Conservation (phyloP, 371 early-diverging fungal species). For the Paraphysoderma sedebokerense region DNA sequence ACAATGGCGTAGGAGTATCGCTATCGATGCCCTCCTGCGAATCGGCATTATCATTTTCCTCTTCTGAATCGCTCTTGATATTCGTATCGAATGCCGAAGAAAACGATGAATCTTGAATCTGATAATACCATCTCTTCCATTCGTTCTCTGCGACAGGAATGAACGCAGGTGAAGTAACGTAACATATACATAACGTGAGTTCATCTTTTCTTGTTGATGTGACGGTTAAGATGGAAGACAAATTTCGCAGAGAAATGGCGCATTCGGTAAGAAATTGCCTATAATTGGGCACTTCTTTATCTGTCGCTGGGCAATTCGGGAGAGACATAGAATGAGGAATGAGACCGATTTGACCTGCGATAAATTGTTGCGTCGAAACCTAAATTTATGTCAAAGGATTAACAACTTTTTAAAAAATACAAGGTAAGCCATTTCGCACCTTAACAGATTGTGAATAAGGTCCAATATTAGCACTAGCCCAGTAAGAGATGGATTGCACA, state of each 20-base stretch:
- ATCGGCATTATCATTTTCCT: not conserved
- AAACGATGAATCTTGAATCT: not conserved
- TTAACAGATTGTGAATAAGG: conserved; percentile 48
- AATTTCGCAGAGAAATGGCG: conserved; percentile 23
- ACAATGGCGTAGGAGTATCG: not conserved
- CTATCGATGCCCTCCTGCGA: not conserved
- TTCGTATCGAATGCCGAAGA: not conserved
- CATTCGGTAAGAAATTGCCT: conserved; percentile 6
- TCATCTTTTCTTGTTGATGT: not conserved
- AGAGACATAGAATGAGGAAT: conserved; percentile 38
- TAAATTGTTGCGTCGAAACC: conserved; percentile 32
- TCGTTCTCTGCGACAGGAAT: not conserved
- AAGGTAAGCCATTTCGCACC: conserved; percentile 12
- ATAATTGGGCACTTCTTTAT: too few species aligned
- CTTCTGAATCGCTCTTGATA: not conserved
- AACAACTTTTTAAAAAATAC: not conserved
- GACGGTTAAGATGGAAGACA: conserved; percentile 19
- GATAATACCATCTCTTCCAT: not conserved
- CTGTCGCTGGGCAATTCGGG: conserved; percentile 14
- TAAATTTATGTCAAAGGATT: conserved; percentile 4
- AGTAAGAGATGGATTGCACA: conserved; percentile 63
- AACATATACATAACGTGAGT: not conserved
- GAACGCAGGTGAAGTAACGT: not conserved
- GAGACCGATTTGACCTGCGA: conserved; percentile 64
- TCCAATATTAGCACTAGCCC: conserved; percentile 73